Percentiles rank a stretch among this genome's conserved stretches.
Evolutionary conservation across 495 filamentous ascomycete genomes (phyloP).

Genomic region (Talaromyces ruber): DNA sequence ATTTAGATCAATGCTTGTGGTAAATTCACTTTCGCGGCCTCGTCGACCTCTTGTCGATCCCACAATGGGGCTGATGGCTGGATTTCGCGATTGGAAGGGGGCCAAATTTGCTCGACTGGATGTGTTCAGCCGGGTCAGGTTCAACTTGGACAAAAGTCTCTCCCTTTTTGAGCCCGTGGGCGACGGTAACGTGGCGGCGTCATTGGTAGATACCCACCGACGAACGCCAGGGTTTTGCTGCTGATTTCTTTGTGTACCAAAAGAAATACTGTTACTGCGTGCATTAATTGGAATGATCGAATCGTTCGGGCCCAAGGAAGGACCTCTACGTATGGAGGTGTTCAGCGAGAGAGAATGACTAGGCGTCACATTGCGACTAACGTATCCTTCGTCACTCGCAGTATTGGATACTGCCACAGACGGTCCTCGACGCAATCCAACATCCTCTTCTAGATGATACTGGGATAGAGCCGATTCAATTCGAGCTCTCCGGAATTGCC

Average conservation of each 20-base stretch:
- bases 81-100: background rate
- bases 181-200: conserved; percentile 4
- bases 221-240: conserved; percentile 9
- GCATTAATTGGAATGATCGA: conserved; percentile 10
- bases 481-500: background rate
- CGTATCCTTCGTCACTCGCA: conserved; percentile 18
- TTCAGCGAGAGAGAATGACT: conserved; percentile 11
- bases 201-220: conserved; percentile 16
- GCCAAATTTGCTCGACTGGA: conserved; percentile 9
- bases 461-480: background rate
- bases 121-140: conserved; percentile 13
- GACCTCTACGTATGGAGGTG: conserved; percentile 12
- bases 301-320: conserved; percentile 3
- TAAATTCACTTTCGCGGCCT: conserved; percentile 16
- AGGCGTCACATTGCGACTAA: conserved; percentile 10
- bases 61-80: background rate
- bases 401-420: background rate
- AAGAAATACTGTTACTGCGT: conserved; percentile 20
- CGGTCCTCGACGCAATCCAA: background rate
- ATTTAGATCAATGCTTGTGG: conserved; percentile 33
- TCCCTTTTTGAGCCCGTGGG: conserved; percentile 13
- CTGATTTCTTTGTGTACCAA: conserved; percentile 7
- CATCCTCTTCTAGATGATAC: background rate
- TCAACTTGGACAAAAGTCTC: conserved; percentile 16
- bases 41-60: conserved; percentile 11